These are phyloP conservation scores for Ceratobasidium sp. DNA, from an alignment of 1,284 basidiomycete genomes.

Conservation along the genomic window DNA sequence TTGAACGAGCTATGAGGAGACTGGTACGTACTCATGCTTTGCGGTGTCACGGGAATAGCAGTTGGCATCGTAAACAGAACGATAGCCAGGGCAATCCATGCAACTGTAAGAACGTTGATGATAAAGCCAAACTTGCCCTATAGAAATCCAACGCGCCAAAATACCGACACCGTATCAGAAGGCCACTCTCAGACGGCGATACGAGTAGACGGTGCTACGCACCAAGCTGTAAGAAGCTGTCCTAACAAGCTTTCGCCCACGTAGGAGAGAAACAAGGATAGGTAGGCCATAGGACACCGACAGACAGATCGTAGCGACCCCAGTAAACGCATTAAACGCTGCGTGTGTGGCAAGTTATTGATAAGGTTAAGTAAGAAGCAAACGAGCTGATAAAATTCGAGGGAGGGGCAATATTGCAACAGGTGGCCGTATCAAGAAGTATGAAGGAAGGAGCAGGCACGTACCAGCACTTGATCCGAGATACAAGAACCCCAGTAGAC, in stretches of 20 bases:
- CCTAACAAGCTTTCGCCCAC: slow-evolving; percentile 52
- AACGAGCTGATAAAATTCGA: neutral
- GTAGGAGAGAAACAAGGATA: slow-evolving; percentile 54
- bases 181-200: too few relatives aligned
- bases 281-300: slow-evolving; percentile 56
- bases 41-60: slow-evolving; percentile 53
- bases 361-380: neutral
- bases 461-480: slow-evolving; percentile 53
- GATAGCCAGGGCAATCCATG: slow-evolving; percentile 58
- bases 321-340: slow-evolving; percentile 54
- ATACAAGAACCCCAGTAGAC: slow-evolving; percentile 56
- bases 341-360: neutral
- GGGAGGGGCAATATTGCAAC: neutral
- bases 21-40: slow-evolving; percentile 55
- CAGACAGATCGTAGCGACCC: slow-evolving; percentile 53
- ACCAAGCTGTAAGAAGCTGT: slow-evolving; percentile 55
- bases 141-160: neutral
- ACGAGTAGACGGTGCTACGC: neutral
- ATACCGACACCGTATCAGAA: too few relatives aligned
- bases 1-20: neutral
- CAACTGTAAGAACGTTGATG: slow-evolving; percentile 56
- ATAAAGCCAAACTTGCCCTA: slow-evolving; percentile 54
- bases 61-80: slow-evolving; percentile 59
- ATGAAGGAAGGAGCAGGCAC: slow-evolving; percentile 12
- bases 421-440: too few relatives aligned